These are phyloP conservation scores for Calonectria henricotiae DNA, from an alignment of 2,329 filamentous ascomycete species.

Conservation along the genomic window DNA sequence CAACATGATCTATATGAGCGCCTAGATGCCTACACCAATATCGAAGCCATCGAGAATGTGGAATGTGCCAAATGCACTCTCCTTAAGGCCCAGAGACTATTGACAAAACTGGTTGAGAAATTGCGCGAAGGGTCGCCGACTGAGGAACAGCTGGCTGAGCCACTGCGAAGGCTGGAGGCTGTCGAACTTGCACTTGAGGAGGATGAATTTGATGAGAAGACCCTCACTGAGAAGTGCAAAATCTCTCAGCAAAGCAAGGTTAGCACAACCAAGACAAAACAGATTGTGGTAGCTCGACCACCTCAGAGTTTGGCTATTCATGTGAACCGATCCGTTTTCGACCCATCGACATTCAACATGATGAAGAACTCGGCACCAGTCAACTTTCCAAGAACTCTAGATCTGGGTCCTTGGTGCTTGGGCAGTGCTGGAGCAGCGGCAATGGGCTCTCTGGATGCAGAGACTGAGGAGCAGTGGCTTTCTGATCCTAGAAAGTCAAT, in stretches of 20 bases:
- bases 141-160: conserved; percentile 69
- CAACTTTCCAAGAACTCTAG: conserved; percentile 80
- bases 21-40: conserved; percentile 85
- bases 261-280: conserved; percentile 88
- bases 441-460: conserved; percentile 10
- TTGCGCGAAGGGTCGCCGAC: conserved; percentile 57
- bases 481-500: conserved; percentile 81
- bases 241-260: conserved; percentile 79
- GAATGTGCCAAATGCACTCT: conserved; percentile 95
- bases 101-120: conserved; percentile 66
- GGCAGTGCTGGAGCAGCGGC: conserved; percentile 67
- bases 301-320: conserved; percentile 89
- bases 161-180: conserved; percentile 72
- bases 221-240: conserved; percentile 75
- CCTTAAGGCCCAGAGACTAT: conserved; percentile 68
- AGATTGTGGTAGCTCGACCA: conserved; percentile 87
- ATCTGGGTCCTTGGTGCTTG: conserved; percentile 89
- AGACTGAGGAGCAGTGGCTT: conserved; percentile 77
- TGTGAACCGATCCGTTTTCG: conserved; percentile 92
- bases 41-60: conserved; percentile 91
- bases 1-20: conserved; percentile 84
- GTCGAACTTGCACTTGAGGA: conserved; percentile 82
- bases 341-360: conserved; percentile 84
- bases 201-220: conserved; percentile 84
- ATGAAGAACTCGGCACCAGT: conserved; percentile 89